Evolutionary conservation across 148 eudicot genomes (phyloP).

Genomic region (Salicornia ramosissima): DNA sequence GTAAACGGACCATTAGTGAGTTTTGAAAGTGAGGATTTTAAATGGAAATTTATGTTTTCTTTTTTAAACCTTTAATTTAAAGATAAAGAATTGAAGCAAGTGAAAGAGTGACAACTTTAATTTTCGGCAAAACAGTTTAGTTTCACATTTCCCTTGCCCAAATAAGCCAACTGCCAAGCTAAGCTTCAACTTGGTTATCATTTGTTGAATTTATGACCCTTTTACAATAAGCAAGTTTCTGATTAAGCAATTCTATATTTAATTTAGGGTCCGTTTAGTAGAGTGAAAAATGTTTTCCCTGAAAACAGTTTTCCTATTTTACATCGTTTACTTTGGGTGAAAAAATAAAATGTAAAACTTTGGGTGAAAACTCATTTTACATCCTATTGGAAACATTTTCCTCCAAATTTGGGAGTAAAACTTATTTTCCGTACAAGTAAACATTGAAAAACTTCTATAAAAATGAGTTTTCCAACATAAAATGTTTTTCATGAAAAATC

Average conservation of each 20-base stretch:
- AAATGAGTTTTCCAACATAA: too few species aligned
- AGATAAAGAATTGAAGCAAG: background rate
- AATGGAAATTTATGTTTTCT: background rate
- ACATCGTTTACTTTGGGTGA: too few species aligned
- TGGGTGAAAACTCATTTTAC: too few species aligned
- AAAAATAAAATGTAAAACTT: too few species aligned
- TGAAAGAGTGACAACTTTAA: background rate
- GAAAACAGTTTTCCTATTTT: too few species aligned
- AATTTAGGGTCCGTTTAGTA: too few species aligned
- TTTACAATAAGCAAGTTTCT: constrained; percentile 6
- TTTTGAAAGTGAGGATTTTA: constrained; percentile 7
- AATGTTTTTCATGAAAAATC: too few species aligned
- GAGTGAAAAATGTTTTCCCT: too few species aligned
- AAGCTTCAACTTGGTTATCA: constrained; percentile 14
- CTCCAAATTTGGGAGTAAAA: too few species aligned
- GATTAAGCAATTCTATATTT: background rate
- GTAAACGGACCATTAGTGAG: background rate
- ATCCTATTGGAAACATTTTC: too few species aligned
- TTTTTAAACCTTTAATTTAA: constrained; percentile 5
- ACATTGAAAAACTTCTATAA: too few species aligned
- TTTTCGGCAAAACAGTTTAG: background rate
- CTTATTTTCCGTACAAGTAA: too few species aligned
- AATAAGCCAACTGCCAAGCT: background rate
- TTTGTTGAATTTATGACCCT: constrained; percentile 17
- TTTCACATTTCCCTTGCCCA: constrained; percentile 13